Base-by-base conservation (phyloP, 495 filamentous ascomycete species). In the Penicillium parvum region DNA sequence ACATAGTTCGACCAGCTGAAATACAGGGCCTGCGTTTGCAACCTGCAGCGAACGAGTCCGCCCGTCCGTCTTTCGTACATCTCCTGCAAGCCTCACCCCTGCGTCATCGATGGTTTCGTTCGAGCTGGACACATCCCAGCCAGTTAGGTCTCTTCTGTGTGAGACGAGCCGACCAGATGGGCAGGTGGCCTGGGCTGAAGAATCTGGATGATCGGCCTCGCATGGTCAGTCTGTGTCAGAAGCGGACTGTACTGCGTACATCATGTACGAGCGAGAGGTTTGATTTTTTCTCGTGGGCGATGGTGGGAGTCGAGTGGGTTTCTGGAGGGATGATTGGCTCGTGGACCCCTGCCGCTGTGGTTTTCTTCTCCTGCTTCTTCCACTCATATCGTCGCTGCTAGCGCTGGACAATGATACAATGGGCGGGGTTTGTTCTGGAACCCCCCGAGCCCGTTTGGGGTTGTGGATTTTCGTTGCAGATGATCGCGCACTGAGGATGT, bases 141-240 rank as follows among this genome's bases (percentile, higher is more conserved):
- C 3, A 15, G 12, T 3, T 4, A n/a, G n/a, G n/a, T n/a, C n/a
- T n/a, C n/a, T n/a, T n/a, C n/a, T n/a, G n/a, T n/a, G n/a, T n/a
- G n/a, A n/a, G n/a, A n/a, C n/a, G n/a, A n/a, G n/a, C n/a, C n/a
- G n/a, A n/a, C n/a, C n/a, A n/a, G n/a, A n/a, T n/a, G 29, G 29
- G 29, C 16, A 5, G 32, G 10, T 16, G 32, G 28, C n/a, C 28
- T 30, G 28, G 28, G 12, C n/a, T 32, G 39, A 47, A 52, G 32
- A 34, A 35, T 36, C 18, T 30, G 23, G 20, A 44, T 51, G 52
- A 55, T 55, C 48, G 40, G 38, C 53, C 46, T 47, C 27, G 45
- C 49, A 50, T 57, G 42, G 53, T 42, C 35, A 39, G 32, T 30
- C 35, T 20, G 44, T 36, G 33, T 33, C 32, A 42, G 32, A n/a